These are phyloP conservation scores for Erigeron canadensis DNA, from an alignment of 129 eudicot species.

Conservation along the genomic window DNA sequence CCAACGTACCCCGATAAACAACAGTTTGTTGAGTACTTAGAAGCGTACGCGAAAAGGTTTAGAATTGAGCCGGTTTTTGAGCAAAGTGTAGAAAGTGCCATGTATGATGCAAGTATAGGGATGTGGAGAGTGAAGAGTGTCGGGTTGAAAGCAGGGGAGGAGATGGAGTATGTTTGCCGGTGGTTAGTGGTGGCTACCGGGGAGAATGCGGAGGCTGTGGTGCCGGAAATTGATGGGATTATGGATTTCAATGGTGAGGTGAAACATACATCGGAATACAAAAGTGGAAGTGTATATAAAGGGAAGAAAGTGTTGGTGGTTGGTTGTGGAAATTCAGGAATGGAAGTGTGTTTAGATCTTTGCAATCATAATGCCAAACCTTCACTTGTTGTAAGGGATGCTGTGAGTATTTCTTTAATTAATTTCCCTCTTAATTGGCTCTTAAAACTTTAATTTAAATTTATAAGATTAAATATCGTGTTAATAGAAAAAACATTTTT, in stretches of 20 bases:
- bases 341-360: constrained; percentile 99
- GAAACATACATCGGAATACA: constrained; percentile 75
- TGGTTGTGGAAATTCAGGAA: constrained; percentile 98
- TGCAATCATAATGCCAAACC: constrained; percentile 85
- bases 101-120: constrained; percentile 57
- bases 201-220: constrained; percentile 93
- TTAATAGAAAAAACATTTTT: too few species aligned
- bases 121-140: constrained; percentile 69
- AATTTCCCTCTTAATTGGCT: not conserved
- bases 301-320: constrained; percentile 90
- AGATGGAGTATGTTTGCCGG: constrained; percentile 67
- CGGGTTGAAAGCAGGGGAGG: constrained; percentile 37
- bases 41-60: constrained; percentile 58
- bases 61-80: constrained; percentile 64
- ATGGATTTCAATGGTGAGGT: constrained; percentile 63
- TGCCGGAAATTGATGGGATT: constrained; percentile 74
- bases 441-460: not conserved
- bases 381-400: constrained; percentile 92
- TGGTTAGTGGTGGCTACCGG: constrained; percentile 98
- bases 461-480: too few species aligned
- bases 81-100: constrained; percentile 55
- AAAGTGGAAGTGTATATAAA: constrained; percentile 61
- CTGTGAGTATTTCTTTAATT: constrained; percentile 65
- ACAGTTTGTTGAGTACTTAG: constrained; percentile 68
- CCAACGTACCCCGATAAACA: constrained; percentile 82